Evolutionary conservation across 2,329 filamentous ascomycete species (phyloP), one percentile per base, ranked within the genome.

Genomic region (Colletotrichum ledebouriae): DNA sequence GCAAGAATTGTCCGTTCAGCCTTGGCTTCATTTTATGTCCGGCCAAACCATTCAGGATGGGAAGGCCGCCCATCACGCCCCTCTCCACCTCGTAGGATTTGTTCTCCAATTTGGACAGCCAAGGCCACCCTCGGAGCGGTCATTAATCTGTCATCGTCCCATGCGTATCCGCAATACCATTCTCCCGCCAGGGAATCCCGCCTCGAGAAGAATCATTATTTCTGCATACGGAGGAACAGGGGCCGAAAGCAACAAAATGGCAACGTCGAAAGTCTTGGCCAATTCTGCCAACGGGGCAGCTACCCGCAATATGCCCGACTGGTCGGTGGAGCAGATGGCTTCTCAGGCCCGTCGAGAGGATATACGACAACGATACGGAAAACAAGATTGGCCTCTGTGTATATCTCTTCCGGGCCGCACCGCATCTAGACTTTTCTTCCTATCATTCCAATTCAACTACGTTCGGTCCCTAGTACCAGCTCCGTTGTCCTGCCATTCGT

Each of bases 111-210:
- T 67, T 20, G 63, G 63, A 12, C n/a, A 11, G 22, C 22, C 22
- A 22, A 22, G 22, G 22, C 63, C 49, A 61, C 49, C 42, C 49
- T 22, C 37, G 42, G 49, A 66, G 50, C 41, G 33, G 57, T 56
- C 63, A 52, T 57, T 63, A 63, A 67, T 63, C 42, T 63, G 44
- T 41, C 59, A 67, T 62, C 50, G 34, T 67, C 52, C 42, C 63
- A 60, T 46, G n/a, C 56, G 42, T 46, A 59, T 57, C 63, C 63
- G 50, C 63, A 56, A 42, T 17, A 37, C 29, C 50, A 39, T 57
- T 67, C 59, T 63, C 63, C 63, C 50, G 22, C 63, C 59, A 63
- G 52, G 58, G 50, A 44, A 6, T 57, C 10, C 20, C 34, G 17
- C 13, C 20, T n/a, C 10, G n/a, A 37, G 12, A 55, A 13, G 17